phyloP scores from a whole-genome alignment of 1,139 yeast species.

The Komagataea norvegica region DNA sequence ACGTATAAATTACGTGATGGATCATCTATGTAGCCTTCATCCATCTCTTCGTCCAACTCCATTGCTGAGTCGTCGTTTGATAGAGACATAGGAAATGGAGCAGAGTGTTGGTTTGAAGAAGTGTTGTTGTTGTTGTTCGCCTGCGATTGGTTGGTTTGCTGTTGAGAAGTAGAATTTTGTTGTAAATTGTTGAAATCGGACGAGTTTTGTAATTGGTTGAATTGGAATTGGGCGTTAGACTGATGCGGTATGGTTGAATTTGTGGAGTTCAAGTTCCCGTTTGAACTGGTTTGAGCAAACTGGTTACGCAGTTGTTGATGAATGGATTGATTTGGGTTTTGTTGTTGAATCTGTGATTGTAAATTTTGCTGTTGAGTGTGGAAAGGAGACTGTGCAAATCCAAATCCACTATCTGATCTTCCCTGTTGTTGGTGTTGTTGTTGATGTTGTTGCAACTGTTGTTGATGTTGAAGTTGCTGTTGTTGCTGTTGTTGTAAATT shows the following conservation, averaged over 20 bases:
- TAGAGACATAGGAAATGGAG: constrained; percentile 23
- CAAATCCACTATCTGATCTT: constrained; percentile 8
- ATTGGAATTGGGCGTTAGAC: constrained; percentile 8
- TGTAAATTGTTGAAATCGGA: constrained; percentile 1
- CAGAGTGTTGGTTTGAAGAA: constrained; percentile 14
- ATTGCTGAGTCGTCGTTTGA: constrained; percentile 33
- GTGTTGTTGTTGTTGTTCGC: constrained; percentile 1
- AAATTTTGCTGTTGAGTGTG: constrained; percentile 18
- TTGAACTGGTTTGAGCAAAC: constrained; percentile 11
- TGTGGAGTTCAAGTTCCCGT: constrained; percentile 12
- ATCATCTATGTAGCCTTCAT: constrained; percentile 72
- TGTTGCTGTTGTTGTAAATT: constrained; percentile 20
- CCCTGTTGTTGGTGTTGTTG: constrained; percentile 13
- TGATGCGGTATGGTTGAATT: constrained; percentile 10
- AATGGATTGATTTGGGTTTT: constrained; percentile 3
- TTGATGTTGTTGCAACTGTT: constrained; percentile 10
- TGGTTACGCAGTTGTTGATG: constrained; percentile 14
- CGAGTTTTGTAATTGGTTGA: constrained; percentile 5
- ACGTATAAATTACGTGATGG: constrained; percentile 94
- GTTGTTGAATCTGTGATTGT: constrained; percentile 10
- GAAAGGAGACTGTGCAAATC: constrained; percentile 4
- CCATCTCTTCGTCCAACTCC: constrained; percentile 29
- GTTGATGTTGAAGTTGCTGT: constrained; percentile 17
- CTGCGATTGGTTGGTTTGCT: too few species aligned
- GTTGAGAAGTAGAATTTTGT: too few species aligned